These are phyloP conservation scores for Laetiporus sulphureus DNA, from an alignment of 1,284 basidiomycete species.

Conservation along the genomic window DNA sequence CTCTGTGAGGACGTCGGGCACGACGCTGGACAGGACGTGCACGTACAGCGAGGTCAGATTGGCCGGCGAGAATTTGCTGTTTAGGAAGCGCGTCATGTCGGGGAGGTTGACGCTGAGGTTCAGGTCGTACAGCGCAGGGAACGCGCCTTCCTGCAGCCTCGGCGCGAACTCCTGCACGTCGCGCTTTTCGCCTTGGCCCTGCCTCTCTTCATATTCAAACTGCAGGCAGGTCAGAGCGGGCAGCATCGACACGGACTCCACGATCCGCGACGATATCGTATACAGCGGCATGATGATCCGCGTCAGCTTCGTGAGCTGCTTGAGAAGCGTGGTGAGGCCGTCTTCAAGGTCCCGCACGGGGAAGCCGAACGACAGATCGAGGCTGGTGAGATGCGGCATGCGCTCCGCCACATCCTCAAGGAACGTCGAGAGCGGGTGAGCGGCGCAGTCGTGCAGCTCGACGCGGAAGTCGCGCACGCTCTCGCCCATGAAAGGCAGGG, in stretches of 20 bases:
- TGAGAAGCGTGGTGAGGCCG: conserved; percentile 31
- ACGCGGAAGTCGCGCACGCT: conserved; percentile 29
- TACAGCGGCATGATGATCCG: conserved; percentile 46
- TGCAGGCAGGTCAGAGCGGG: conserved; percentile 40
- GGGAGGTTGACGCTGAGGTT: conserved; percentile 37
- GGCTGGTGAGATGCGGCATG: conserved; percentile 40
- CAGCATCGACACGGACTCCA: conserved; percentile 39
- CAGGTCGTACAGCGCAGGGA: conserved; percentile 48
- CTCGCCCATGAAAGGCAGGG: conserved; percentile 40
- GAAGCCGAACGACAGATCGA: conserved; percentile 35
- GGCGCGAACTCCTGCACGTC: conserved; percentile 42
- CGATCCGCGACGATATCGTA: conserved; percentile 37
- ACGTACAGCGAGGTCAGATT: conserved; percentile 46
- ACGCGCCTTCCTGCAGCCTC: conserved; percentile 38
- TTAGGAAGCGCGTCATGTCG: conserved; percentile 41
- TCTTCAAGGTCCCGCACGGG: conserved; percentile 32
- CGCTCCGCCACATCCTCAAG: conserved; percentile 45
- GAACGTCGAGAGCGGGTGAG: conserved; percentile 26
- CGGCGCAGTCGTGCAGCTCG: conserved; percentile 17
- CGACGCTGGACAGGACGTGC: conserved; percentile 37
- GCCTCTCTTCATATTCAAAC: conserved; percentile 38
- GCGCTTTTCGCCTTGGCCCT: conserved; percentile 34
- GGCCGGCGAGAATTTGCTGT: conserved; percentile 35
- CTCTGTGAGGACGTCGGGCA: conserved; percentile 32
- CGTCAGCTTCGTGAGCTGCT: conserved; percentile 37